phyloP scores from a whole-genome alignment of 352 stramenopile species.

The Blastocystis sp. region DNA sequence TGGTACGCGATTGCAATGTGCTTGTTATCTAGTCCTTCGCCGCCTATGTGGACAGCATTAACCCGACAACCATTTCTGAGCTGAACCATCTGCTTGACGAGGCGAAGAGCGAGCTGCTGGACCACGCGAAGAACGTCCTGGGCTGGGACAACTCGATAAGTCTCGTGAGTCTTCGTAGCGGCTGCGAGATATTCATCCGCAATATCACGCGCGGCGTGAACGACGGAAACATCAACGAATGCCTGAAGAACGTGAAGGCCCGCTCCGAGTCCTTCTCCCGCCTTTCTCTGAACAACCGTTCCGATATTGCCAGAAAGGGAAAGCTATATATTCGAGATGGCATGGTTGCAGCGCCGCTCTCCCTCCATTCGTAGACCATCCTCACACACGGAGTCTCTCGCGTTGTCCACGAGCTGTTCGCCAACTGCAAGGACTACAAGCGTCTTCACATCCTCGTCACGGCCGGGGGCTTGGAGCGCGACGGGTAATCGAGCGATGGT shows the following conservation, averaged over 20 bases:
- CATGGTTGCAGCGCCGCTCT: not conserved
- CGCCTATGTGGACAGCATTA: conserved; percentile 32
- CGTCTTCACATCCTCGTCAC: conserved; percentile 55
- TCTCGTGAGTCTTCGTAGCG: conserved; percentile 26
- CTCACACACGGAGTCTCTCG: conserved; percentile 61
- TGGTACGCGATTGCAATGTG: not conserved
- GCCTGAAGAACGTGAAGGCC: not conserved
- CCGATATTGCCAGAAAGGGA: conserved; percentile 19
- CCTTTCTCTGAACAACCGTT: conserved; percentile 54
- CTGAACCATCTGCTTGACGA: conserved; percentile 18
- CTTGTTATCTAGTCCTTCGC: conserved; percentile 9
- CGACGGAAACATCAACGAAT: conserved; percentile 20
- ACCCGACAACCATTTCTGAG: conserved; percentile 2
- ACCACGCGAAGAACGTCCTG: not conserved
- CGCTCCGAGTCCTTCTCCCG: conserved; percentile 9
- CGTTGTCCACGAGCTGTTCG: conserved; percentile 45
- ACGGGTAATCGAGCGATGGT: conserved; percentile 41
- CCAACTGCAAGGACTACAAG: conserved; percentile 57
- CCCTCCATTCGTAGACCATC: conserved; percentile 30
- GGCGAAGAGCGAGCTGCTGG: conserved; percentile 26
- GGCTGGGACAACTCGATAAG: conserved; percentile 13
- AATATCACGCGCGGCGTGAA: conserved; percentile 59
- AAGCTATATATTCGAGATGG: conserved; percentile 60
- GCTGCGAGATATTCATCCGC: conserved; percentile 44
- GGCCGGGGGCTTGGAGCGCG: conserved; percentile 23